Conservation (phyloP, 202 grass and related monocot genomes). For the Saccharum hybrid region DNA sequence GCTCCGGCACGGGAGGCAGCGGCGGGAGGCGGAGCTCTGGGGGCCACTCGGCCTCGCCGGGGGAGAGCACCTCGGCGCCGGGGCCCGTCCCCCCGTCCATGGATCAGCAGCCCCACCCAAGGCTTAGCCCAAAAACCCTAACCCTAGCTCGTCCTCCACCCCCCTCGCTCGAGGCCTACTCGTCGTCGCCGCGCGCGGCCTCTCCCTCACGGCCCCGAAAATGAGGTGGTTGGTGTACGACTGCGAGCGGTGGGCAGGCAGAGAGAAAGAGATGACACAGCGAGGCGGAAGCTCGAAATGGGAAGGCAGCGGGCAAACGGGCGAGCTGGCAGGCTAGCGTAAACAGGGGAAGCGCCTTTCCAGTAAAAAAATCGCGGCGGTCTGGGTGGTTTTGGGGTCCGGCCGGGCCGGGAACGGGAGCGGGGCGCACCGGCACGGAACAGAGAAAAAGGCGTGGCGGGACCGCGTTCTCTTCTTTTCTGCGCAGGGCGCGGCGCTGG, state of each 20-base stretch:
- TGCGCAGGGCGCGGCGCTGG: background rate
- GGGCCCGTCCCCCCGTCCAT: conserved; percentile 52
- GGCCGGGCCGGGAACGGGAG: background rate
- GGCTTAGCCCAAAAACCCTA: conserved; percentile 43
- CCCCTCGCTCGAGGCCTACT: background rate
- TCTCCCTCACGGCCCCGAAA: too few relatives aligned
- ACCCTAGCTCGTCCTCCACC: conserved; percentile 28
- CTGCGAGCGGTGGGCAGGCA: background rate
- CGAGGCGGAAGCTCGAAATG: conserved; percentile 27
- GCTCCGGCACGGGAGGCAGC: conserved; percentile 14
- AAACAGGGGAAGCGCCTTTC: background rate
- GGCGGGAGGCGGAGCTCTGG: conserved; percentile 66
- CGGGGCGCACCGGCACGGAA: background rate
- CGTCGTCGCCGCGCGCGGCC: conserved; percentile 13
- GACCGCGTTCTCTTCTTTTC: background rate
- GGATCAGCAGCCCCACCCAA: conserved; percentile 3
- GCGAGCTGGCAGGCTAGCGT: background rate
- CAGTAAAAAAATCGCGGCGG: background rate
- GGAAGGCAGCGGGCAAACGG: conserved; percentile 1
- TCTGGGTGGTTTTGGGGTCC: background rate
- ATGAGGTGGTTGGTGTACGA: too few relatives aligned
- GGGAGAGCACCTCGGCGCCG: conserved; percentile 55
- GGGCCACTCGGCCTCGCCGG: conserved; percentile 60
- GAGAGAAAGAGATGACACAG: conserved; percentile 19
- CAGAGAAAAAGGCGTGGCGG: background rate